phyloP scores from a whole-genome alignment of 179 eudicot genomes.

The Beta macrorhiza region DNA sequence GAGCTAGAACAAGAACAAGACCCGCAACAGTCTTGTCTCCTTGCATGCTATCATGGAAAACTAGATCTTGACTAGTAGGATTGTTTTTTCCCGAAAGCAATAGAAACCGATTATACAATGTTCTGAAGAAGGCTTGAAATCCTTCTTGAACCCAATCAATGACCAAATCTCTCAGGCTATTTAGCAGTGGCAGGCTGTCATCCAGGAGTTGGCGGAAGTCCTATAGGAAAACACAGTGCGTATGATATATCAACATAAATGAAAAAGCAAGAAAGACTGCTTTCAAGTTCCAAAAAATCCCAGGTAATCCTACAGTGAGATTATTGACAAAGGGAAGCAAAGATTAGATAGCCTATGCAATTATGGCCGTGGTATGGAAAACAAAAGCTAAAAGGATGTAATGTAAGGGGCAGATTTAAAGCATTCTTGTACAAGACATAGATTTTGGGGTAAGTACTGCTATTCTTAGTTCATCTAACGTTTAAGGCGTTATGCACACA shows the following conservation, averaged over 20 bases:
- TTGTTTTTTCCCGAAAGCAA: constrained; percentile 69
- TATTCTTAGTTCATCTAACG: not conserved
- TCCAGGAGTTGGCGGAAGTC: constrained; percentile 81
- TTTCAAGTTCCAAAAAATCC: not conserved
- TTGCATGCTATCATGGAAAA: constrained; percentile 47
- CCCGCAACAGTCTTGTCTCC: constrained; percentile 73
- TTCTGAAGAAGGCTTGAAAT: constrained; percentile 77
- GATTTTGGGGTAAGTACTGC: not conserved
- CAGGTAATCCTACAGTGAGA: not conserved
- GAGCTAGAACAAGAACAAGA: constrained; percentile 84
- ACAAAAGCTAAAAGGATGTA: not conserved
- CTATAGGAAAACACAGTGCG: constrained; percentile 32
- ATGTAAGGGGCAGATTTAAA: not conserved
- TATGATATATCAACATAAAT: constrained; percentile 7
- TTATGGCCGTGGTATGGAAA: not conserved
- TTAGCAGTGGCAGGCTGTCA: constrained; percentile 57
- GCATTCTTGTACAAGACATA: constrained; percentile 11
- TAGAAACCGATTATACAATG: constrained; percentile 64
- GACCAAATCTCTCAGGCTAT: constrained; percentile 62
- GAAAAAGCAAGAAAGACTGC: not conserved
- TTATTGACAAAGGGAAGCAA: constrained; percentile 13
- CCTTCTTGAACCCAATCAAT: constrained; percentile 96
- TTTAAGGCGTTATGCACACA: not conserved
- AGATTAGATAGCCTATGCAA: not conserved
- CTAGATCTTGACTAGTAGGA: constrained; percentile 40